A percentile compares a stretch with the other conserved stretches of the same genome.
Conservation (phyloP, 768 basidiomycete species). For the Suillus bovinus region DNA sequence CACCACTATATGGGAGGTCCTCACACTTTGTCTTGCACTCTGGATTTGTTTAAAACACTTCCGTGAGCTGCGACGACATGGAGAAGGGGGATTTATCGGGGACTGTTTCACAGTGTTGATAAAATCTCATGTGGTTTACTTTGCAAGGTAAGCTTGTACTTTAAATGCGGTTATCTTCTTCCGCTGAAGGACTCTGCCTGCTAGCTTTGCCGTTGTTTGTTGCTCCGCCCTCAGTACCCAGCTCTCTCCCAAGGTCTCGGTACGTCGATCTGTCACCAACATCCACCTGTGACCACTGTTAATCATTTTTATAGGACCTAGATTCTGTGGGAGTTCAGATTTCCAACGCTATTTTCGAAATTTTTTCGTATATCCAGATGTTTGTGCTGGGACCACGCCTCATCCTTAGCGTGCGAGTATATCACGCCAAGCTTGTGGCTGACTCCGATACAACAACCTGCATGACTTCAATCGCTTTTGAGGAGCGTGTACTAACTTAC, state of each 20-base stretch:
- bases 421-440: not conserved
- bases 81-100: not conserved
- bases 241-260: not conserved
- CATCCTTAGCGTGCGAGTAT: not conserved
- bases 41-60: not conserved
- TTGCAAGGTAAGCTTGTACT: not conserved
- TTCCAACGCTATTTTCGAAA: not conserved
- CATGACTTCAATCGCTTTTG: not conserved
- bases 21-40: not conserved
- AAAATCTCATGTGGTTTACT: not conserved
- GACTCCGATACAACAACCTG: not conserved
- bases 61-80: not conserved
- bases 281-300: not conserved
- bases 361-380: not conserved
- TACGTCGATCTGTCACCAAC: not conserved
- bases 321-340: not conserved
- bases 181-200: not conserved
- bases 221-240: not conserved
- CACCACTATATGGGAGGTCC: not conserved
- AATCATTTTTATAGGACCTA: not conserved
- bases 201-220: not conserved
- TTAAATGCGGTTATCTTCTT: not conserved
- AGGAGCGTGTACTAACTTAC: not conserved
- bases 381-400: conserved; percentile 6
- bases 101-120: not conserved